phyloP scores from a whole-genome alignment of 495 filamentous ascomycete genomes.

The Aspergillus haitiensis region DNA sequence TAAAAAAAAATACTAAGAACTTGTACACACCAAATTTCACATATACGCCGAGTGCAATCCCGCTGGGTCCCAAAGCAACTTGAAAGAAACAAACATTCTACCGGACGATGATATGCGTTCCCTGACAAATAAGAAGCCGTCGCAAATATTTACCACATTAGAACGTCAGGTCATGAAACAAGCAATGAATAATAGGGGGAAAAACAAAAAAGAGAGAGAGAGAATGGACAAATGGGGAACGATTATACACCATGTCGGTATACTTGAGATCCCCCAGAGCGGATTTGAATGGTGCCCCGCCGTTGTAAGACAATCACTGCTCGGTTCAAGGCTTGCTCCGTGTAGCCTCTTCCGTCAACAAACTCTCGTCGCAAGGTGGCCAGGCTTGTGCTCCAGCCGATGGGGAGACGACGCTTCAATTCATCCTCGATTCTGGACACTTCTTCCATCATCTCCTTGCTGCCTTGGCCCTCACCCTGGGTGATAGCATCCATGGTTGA shows the following conservation, averaged over 20 bases:
- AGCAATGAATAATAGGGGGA: not conserved
- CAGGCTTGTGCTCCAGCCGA: constrained; percentile 92
- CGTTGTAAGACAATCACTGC: constrained; percentile 84
- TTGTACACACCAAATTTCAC: too few relatives aligned
- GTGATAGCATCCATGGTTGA: constrained; percentile 97
- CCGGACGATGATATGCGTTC: too few relatives aligned
- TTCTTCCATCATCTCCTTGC: constrained; percentile 87
- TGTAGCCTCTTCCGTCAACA: constrained; percentile 83
- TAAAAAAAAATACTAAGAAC: too few relatives aligned
- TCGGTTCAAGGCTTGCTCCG: constrained; percentile 78
- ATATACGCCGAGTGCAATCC: too few relatives aligned
- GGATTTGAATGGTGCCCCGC: constrained; percentile 86
- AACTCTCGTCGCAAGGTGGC: constrained; percentile 86
- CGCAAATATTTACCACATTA: constrained; percentile 11
- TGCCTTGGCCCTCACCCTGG: constrained; percentile 78
- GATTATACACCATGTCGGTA: constrained; percentile 69
- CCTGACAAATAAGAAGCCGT: constrained; percentile 1
- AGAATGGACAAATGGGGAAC: constrained; percentile 21
- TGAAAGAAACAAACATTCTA: too few relatives aligned
- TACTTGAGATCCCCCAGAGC: constrained; percentile 85
- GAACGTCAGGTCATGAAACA: constrained; percentile 17
- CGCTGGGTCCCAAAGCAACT: too few relatives aligned
- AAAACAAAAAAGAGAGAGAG: constrained; percentile 16
- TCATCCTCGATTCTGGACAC: constrained; percentile 87
- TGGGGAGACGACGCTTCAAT: constrained; percentile 80